Base-by-base conservation (phyloP, 495 filamentous ascomycete species). In the Coniosporium apollinis region DNA sequence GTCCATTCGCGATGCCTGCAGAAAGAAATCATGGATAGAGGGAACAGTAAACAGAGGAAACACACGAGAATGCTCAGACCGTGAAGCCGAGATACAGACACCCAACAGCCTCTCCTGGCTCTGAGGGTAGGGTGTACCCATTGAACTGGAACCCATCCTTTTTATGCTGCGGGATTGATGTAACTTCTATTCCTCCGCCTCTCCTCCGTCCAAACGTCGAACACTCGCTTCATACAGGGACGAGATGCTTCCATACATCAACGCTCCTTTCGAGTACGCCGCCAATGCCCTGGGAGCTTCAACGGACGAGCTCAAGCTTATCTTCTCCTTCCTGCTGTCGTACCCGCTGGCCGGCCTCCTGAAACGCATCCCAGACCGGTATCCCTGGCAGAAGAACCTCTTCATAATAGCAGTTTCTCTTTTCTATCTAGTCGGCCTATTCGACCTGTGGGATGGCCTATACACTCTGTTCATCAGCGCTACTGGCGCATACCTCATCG, bases 391-490 rank as follows among this genome's bases (percentile, higher is more conserved):
- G 44, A 97, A 96, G 60, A 96, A 93, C 59, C 56, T 75, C 16
- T 96, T 94, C 56, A 82, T 77, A 30, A 76, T 94, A 24, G 62
- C 62, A 79, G 72, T 82, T 15, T 78, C 79, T 13, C 49, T 91
- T 6, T 96, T 97, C 60, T 94, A 92, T 56, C 65, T 94, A 13
- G 63, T 94, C 42, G 89, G 89, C 16, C 68, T 97, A n/a, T 97
- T 92, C 58, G 82, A 87, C 46, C 68, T 97, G 34, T 96, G 91
- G 89, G 62, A 61, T 57, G 89, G 89, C 28, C 58, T 91, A 18
- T 68, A 71, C 19, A 93, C 85, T 1, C 56, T 97, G 14, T 50
- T 82, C 22, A 73, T 91, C 46, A 81, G 78, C 47, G 71, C 89
- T 0, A 69, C 63, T 16, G 87, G 70, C 22, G 69, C 82, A 20